These are phyloP conservation scores for Penicillium verhagenii DNA, from an alignment of 495 filamentous ascomycete species.

Conservation along the genomic window DNA sequence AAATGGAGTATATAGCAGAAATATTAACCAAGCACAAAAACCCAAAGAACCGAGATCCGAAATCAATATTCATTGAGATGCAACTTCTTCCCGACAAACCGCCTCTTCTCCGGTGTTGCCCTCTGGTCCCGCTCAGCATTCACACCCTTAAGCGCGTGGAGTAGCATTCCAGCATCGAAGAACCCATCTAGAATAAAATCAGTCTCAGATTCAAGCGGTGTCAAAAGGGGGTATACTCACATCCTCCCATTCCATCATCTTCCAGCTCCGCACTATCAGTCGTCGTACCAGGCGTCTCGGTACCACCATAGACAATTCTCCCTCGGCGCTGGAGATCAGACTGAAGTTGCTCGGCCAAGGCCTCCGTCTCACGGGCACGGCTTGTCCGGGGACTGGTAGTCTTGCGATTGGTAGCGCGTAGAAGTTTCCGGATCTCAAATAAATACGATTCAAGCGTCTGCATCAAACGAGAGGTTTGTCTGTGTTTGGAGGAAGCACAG, in stretches of 20 bases:
- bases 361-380: conserved; percentile 66
- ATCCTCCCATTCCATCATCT: conserved; percentile 88
- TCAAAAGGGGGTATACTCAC: conserved; percentile 55
- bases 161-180: conserved; percentile 92
- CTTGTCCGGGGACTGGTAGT: conserved; percentile 54
- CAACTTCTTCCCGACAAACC: conserved; percentile 78
- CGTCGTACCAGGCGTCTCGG: conserved; percentile 57
- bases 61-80: conserved; percentile 70
- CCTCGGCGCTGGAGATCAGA: conserved; percentile 42
- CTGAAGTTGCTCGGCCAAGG: conserved; percentile 44
- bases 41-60: too few species aligned
- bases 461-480: conserved; percentile 87
- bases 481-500: conserved; percentile 86
- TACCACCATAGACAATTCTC: conserved; percentile 46
- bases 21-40: background rate
- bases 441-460: conserved; percentile 88
- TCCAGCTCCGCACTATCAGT: conserved; percentile 67
- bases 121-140: conserved; percentile 50
- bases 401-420: conserved; percentile 64
- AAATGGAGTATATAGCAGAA: background rate
- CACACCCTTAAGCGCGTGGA: conserved; percentile 76
- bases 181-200: conserved; percentile 69
- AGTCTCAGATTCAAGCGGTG: background rate
- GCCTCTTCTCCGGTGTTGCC: conserved; percentile 47
- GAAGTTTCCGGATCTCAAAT: conserved; percentile 80